Evolutionary conservation across 208 protist genomes (phyloP).

Genomic region (Crithidia sp.): DNA sequence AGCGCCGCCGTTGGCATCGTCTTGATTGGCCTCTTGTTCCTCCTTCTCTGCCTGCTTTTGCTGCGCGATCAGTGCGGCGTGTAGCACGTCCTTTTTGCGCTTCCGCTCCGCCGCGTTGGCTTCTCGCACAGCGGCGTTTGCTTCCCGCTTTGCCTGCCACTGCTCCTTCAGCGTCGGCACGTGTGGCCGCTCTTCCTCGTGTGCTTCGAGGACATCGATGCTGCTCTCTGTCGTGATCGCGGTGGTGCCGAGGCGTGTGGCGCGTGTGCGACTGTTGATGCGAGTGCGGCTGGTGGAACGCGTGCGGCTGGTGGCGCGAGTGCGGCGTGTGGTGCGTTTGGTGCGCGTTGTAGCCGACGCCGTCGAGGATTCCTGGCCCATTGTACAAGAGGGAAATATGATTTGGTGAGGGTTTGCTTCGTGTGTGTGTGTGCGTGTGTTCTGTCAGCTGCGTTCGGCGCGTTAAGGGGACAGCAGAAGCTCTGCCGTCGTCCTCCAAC

Average conservation of each 20-base stretch:
- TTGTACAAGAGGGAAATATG: too few relatives aligned
- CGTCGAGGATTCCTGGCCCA: too few relatives aligned
- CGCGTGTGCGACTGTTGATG: not conserved
- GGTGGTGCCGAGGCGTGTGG: too few relatives aligned
- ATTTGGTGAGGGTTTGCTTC: too few relatives aligned
- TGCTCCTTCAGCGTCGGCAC: conserved; percentile 33
- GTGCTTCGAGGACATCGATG: not conserved
- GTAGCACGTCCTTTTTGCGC: conserved; percentile 29
- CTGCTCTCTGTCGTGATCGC: not conserved
- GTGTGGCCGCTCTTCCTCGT: conserved; percentile 9
- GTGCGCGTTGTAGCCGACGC: too few relatives aligned
- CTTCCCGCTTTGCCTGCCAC: conserved; percentile 26
- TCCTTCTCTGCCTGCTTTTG: conserved; percentile 29
- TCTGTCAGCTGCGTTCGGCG: too few relatives aligned
- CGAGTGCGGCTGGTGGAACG: too few relatives aligned
- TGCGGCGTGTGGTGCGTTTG: too few relatives aligned
- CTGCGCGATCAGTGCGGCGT: conserved; percentile 22
- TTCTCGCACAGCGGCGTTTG: conserved; percentile 19
- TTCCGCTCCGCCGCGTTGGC: conserved; percentile 23
- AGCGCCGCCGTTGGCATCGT: not conserved
- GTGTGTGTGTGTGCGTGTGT: too few relatives aligned
- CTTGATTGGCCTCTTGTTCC: not conserved
- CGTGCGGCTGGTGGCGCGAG: too few relatives aligned
- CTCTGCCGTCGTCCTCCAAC: too few relatives aligned
- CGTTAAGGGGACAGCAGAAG: too few relatives aligned